Conservation (phyloP, 768 basidiomycete genomes). For the Mycena belliarum region DNA sequence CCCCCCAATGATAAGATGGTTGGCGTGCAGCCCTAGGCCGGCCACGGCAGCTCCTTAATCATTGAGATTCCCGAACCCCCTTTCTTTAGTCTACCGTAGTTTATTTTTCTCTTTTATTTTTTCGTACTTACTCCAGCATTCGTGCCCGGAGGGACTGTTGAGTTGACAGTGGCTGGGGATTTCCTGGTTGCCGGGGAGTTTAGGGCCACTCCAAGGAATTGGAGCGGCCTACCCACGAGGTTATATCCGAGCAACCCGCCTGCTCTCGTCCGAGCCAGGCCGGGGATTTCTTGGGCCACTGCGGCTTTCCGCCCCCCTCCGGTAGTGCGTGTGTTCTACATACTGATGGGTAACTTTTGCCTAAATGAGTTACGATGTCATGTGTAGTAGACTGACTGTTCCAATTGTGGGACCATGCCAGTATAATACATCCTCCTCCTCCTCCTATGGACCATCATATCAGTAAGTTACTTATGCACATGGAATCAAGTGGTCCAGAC, state of each 20-base stretch:
- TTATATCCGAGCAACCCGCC: not conserved
- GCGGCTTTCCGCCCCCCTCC: slow-evolving; percentile 5
- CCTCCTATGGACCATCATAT: too few species aligned
- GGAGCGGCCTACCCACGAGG: not conserved
- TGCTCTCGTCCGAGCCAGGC: slow-evolving; percentile 6
- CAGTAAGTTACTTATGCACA: too few species aligned
- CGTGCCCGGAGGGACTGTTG: slow-evolving; percentile 6
- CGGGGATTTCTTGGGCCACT: not conserved
- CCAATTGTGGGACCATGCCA: too few species aligned
- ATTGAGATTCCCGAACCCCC: not conserved
- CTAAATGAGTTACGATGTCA: not conserved
- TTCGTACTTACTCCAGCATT: not conserved
- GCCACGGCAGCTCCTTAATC: not conserved
- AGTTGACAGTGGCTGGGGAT: not conserved
- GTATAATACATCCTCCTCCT: too few species aligned
- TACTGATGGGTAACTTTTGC: not conserved
- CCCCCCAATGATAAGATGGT: not conserved
- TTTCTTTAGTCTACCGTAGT: not conserved
- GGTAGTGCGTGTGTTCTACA: slow-evolving; percentile 7
- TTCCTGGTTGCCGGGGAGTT: not conserved
- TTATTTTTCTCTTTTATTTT: too few species aligned
- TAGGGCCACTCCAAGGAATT: not conserved
- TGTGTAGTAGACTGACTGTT: too few species aligned
- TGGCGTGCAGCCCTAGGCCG: not conserved
- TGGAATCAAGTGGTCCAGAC: too few species aligned